These are phyloP conservation scores for Triticum dicoccoides DNA, from an alignment of 176 grass and related monocot species.

Conservation along the genomic window DNA sequence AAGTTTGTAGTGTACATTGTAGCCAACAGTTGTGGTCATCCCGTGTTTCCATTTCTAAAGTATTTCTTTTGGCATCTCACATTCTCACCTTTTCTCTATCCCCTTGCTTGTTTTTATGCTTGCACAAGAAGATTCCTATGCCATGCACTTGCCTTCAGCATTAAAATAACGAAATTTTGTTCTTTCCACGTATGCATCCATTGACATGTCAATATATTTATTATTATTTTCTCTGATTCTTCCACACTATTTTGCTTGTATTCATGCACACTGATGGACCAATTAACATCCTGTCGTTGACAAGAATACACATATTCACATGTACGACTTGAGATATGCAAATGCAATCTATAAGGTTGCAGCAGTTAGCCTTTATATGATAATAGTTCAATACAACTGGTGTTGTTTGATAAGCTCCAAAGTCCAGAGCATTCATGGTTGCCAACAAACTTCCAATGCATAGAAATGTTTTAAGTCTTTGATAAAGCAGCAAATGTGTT, in stretches of 20 bases:
- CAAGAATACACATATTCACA: neutral
- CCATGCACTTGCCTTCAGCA: slow-evolving; percentile 12
- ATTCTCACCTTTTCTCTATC: neutral
- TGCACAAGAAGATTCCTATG: slow-evolving; percentile 24
- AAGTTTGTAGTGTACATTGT: neutral
- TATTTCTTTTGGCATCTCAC: neutral
- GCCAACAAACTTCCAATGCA: neutral
- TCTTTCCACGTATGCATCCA: slow-evolving; percentile 11
- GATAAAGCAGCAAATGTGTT: neutral
- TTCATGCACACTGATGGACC: slow-evolving; percentile 23
- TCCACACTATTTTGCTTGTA: slow-evolving; percentile 25
- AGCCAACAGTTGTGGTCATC: neutral
- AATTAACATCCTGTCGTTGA: neutral
- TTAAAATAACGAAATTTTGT: slow-evolving; percentile 26
- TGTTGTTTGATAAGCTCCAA: neutral
- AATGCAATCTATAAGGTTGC: neutral
- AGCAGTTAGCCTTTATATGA: neutral
- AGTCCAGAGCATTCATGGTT: neutral
- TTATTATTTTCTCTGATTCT: slow-evolving; percentile 7
- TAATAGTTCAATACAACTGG: neutral
- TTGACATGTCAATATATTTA: neutral
- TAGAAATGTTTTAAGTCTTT: neutral
- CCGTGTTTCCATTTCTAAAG: neutral
- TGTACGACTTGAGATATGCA: neutral
- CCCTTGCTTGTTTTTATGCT: slow-evolving; percentile 21